Evolutionary conservation across 2,329 filamentous ascomycete genomes (phyloP).

Genomic region (Spiromastix sp.): DNA sequence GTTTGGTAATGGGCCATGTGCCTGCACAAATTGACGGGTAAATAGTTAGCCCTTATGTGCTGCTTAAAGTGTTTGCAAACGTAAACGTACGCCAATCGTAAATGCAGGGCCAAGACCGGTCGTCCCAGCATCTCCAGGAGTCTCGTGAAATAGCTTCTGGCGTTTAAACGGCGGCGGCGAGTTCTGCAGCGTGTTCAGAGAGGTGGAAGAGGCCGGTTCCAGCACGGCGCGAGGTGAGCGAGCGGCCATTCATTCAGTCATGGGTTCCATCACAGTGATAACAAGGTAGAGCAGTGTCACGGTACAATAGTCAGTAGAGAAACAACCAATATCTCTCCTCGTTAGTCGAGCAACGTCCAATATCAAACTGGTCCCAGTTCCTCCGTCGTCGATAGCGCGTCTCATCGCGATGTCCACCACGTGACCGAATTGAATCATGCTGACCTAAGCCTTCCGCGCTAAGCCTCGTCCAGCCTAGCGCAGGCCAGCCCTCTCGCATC

Average conservation of each 20-base stretch:
- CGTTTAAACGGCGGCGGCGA: conserved; percentile 21
- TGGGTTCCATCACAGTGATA: no score
- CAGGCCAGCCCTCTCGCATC: conserved; percentile 6
- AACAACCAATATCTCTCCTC: no score
- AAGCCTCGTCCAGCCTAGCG: conserved; percentile 4
- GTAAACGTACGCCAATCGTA: conserved; percentile 22
- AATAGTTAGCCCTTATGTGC: not conserved
- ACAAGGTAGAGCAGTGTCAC: no score
- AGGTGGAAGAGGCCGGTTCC: conserved; percentile 23
- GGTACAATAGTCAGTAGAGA: no score
- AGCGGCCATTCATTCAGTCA: conserved; percentile 31
- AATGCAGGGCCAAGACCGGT: conserved; percentile 12
- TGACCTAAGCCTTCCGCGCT: no score
- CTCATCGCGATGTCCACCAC: no score
- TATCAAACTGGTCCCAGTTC: no score
- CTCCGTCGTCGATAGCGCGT: no score
- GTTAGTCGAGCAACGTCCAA: no score
- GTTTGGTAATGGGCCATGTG: conserved; percentile 24
- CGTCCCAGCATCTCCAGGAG: conserved; percentile 8
- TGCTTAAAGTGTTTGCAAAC: not conserved
- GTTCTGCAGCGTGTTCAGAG: conserved; percentile 23
- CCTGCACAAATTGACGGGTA: conserved; percentile 15
- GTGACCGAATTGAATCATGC: no score
- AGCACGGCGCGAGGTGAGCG: conserved; percentile 20
- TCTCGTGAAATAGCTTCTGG: conserved; percentile 20